Evolutionary conservation across 441 rosid species (phyloP).

Genomic region (Erodium moschatum): DNA sequence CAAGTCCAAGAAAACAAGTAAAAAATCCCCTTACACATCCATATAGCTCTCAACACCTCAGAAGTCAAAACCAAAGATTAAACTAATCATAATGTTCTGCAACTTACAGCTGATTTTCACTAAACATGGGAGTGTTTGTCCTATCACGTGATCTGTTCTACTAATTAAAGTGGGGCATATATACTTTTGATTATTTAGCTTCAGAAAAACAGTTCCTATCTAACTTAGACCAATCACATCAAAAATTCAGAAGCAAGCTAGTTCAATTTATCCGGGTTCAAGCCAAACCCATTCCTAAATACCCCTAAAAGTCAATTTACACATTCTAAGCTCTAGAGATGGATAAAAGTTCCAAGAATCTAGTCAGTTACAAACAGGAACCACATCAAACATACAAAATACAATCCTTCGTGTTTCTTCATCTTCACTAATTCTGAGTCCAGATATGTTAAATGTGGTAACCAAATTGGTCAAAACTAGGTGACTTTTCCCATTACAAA

Average conservation of each 20-base stretch:
- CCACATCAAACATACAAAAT: not conserved
- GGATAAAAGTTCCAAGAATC: not conserved
- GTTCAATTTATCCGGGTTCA: not conserved
- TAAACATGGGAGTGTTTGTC: not conserved
- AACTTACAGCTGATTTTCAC: not conserved
- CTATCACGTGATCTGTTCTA: not conserved
- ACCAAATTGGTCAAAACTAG: not conserved
- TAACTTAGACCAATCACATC: not conserved
- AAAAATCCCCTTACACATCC: not conserved
- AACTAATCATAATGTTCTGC: not conserved
- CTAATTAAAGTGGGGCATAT: not conserved
- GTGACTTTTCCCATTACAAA: not conserved
- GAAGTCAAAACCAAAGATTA: not conserved
- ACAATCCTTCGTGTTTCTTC: not conserved
- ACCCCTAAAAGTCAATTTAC: not conserved
- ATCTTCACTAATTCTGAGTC: not conserved
- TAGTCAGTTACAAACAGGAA: not conserved
- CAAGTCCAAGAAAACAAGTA: not conserved
- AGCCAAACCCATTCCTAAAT: not conserved
- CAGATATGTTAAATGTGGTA: not conserved
- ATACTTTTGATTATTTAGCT: not conserved
- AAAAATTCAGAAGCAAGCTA: not conserved
- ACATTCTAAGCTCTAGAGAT: not conserved
- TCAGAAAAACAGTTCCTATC: not conserved
- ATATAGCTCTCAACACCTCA: not conserved